phyloP scores from a whole-genome alignment of 2,329 filamentous ascomycete genomes.

The Colletotrichum caudatum region DNA sequence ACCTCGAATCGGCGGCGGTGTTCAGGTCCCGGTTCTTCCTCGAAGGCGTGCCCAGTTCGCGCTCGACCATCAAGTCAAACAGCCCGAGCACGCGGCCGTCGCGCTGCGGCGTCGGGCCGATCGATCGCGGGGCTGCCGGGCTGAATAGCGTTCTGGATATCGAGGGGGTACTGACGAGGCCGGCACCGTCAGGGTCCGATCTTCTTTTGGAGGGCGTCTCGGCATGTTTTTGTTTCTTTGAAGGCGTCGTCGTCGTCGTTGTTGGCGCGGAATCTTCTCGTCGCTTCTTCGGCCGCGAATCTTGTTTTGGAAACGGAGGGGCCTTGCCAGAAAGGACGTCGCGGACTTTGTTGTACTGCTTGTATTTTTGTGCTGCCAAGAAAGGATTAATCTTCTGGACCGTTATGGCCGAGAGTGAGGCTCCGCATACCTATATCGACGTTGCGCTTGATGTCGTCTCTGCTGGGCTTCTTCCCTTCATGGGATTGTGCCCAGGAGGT shows the following conservation, averaged over 20 bases:
- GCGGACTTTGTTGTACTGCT: constrained; percentile 77
- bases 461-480: constrained; percentile 74
- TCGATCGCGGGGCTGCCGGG: constrained; percentile 67
- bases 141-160: constrained; percentile 71
- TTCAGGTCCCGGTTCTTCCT: constrained; percentile 54
- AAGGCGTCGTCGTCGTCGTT: constrained; percentile 60
- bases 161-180: constrained; percentile 67
- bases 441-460: constrained; percentile 82
- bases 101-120: constrained; percentile 84
- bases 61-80: constrained; percentile 75
- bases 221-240: constrained; percentile 62
- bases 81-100: constrained; percentile 82
- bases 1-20: constrained; percentile 40
- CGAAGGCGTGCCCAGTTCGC: constrained; percentile 63
- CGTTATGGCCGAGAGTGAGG: neutral
- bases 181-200: constrained; percentile 51
- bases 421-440: constrained; percentile 72
- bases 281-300: constrained; percentile 56
- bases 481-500: constrained; percentile 72
- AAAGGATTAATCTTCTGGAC: neutral
- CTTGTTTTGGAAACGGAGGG: constrained; percentile 54
- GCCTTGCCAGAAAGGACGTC: constrained; percentile 69
- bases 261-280: constrained; percentile 51
- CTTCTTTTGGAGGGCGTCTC: constrained; percentile 61
- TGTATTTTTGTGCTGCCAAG: constrained; percentile 76